Evolutionary conservation across 495 filamentous ascomycete genomes (phyloP).

Genomic region (Apodospora peruviana): DNA sequence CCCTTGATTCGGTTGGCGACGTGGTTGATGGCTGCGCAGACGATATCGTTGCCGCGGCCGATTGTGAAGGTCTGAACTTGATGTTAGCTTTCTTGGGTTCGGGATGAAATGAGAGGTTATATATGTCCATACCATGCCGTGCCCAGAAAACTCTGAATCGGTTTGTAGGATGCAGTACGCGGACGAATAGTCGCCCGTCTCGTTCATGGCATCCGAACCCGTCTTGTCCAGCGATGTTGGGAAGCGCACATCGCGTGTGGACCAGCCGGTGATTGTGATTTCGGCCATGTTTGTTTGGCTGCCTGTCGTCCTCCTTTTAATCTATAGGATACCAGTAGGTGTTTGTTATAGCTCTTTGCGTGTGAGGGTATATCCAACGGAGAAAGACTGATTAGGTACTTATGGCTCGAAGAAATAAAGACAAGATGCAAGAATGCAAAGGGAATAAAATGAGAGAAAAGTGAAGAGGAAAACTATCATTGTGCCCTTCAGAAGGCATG

Average conservation of each 20-base stretch:
- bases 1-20: constrained; percentile 67
- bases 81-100: constrained; percentile 1
- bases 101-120: no score
- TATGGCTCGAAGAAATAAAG: no score
- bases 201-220: constrained; percentile 96
- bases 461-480: no score
- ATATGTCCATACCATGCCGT: constrained; percentile 89
- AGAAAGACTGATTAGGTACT: no score
- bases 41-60: constrained; percentile 90
- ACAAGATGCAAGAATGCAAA: no score
- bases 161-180: constrained; percentile 91
- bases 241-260: constrained; percentile 84
- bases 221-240: constrained; percentile 93
- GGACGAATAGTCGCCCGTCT: constrained; percentile 85
- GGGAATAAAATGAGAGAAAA: no score
- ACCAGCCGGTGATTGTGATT: constrained; percentile 77
- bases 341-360: no score
- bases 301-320: no score
- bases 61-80: constrained; percentile 80
- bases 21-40: constrained; percentile 76
- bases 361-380: no score
- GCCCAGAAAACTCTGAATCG: constrained; percentile 64
- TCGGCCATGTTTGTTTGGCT: constrained; percentile 17
- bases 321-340: no score
- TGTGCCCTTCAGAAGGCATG: no score